Evolutionary conservation across 2,329 filamentous ascomycete genomes (phyloP), one percentile per base, ranked within the genome.

Genomic region (Claviceps lovelessii): DNA sequence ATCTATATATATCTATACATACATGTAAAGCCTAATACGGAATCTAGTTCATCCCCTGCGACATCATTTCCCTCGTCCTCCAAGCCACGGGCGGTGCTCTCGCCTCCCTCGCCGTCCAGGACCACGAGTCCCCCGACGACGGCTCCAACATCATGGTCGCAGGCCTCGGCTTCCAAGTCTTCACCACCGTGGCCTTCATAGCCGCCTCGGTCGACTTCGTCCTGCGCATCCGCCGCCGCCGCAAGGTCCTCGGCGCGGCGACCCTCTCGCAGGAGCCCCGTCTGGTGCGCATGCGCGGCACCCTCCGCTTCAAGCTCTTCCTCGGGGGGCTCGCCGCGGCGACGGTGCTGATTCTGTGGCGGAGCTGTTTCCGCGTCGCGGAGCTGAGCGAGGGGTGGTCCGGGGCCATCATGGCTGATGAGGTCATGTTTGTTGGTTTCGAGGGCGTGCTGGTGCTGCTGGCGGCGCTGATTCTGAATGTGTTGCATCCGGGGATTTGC

Each of bases 141-240:
- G 83, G 80, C n/a, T 74, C 77, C 58, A 70, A 84, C 62, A 76
- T 85, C 67, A 83, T 82, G 75, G 73, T 86, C n/a, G 79, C 79
- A 5, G 83, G 83, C 37, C 74, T 85, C 0, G 65, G 73, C 19
- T 79, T 78, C 63, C 82, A 86, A 61, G 81, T 84, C 47, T 66
- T 75, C 56, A 80, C 78, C 5, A 70, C 84, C 41, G 58, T 73
- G 46, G 64, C 75, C 55, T 86, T 85, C 71, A 74, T 77, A 51
- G 31, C 61, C 29, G 68, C 79, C 37, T 72, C 71, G 11, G 37
- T 65, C 54, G 76, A 82, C 61, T 84, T 80, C 62, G 68, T 68
- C n/a, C 58, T 72, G 49, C 70, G 74, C 55, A 68, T 69, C n/a
- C 56, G 63, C 57, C 64, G 62, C 45, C 66, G 54, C 39, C 41